Conservation (phyloP, 768 basidiomycete species). For the Solioccasus polychromus region DNA sequence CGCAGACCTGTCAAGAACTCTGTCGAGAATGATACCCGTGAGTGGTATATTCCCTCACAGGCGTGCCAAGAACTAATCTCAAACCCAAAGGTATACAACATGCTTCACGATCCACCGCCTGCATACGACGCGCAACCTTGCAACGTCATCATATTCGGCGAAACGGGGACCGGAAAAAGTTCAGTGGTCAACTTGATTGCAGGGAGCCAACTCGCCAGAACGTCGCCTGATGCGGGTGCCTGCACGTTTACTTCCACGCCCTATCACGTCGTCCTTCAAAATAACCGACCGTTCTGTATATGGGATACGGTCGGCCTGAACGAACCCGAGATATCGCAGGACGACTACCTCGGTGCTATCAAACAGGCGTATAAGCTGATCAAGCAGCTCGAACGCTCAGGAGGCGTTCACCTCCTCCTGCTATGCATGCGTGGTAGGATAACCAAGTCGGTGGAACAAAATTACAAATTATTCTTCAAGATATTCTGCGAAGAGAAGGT, state of each 20-base stretch:
- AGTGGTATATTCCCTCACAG: neutral
- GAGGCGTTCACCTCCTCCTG: conserved; percentile 40
- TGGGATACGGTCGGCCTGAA: conserved; percentile 35
- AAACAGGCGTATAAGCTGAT: conserved; percentile 33
- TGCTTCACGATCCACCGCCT: conserved; percentile 8
- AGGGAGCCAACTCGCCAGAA: conserved; percentile 22
- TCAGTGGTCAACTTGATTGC: conserved; percentile 41
- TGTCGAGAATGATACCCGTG: conserved; percentile 6
- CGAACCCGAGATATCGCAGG: conserved; percentile 19
- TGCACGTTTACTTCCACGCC: conserved; percentile 33
- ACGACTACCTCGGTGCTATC: conserved; percentile 24
- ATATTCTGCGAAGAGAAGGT: conserved; percentile 39
- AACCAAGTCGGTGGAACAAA: conserved; percentile 33
- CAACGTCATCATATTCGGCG: conserved; percentile 29
- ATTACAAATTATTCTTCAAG: conserved; percentile 38
- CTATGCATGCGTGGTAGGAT: conserved; percentile 39
- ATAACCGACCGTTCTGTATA: conserved; percentile 17
- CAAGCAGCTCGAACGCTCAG: conserved; percentile 26
- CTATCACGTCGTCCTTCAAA: conserved; percentile 22
- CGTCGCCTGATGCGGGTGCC: conserved; percentile 31
- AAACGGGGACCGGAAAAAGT: conserved; percentile 36
- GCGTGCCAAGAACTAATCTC: neutral
- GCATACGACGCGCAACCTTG: conserved; percentile 12
- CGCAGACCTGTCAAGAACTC: neutral
- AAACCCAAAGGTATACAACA: conserved; percentile 5